Percentiles rank a stretch among this genome's conserved stretches.
These are phyloP conservation scores for Candida orba DNA, from an alignment of 805 yeast species.

Conservation along the genomic window DNA sequence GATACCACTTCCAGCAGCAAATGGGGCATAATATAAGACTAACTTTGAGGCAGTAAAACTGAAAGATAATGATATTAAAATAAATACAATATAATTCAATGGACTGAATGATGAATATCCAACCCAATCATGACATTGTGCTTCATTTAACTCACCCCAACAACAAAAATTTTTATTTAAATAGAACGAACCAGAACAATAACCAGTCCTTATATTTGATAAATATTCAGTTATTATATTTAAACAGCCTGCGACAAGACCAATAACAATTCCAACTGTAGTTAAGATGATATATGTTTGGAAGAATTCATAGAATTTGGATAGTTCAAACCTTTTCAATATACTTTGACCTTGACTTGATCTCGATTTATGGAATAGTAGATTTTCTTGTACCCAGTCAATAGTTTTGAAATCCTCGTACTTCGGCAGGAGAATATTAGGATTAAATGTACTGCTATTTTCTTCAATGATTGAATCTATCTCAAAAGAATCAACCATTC, in stretches of 20 bases:
- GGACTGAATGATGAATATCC: constrained; percentile 45
- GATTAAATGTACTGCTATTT: neutral
- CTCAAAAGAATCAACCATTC: constrained; percentile 2
- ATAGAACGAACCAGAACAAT: constrained; percentile 64
- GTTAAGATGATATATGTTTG: constrained; percentile 65
- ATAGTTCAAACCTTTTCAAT: constrained; percentile 1
- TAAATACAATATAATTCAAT: constrained; percentile 50
- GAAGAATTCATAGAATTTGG: constrained; percentile 12
- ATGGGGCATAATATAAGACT: constrained; percentile 69
- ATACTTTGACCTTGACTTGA: constrained; percentile 1
- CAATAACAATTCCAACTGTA: constrained; percentile 68
- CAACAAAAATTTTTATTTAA: constrained; percentile 78
- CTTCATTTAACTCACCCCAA: constrained; percentile 45
- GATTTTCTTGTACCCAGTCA: constrained; percentile 63
- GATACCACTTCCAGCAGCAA: constrained; percentile 96
- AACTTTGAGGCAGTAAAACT: constrained; percentile 59
- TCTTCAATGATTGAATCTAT: neutral
- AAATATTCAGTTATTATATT: constrained; percentile 82
- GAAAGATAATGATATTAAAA: constrained; percentile 51
- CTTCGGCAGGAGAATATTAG: constrained; percentile 24
- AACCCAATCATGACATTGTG: constrained; percentile 60
- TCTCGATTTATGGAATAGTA: constrained; percentile 34
- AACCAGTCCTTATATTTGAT: constrained; percentile 72
- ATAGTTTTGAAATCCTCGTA: constrained; percentile 60
- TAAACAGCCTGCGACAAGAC: constrained; percentile 74